phyloP scores from a whole-genome alignment of 176 grass and related monocot species.

The Pontederia crassipes region DNA sequence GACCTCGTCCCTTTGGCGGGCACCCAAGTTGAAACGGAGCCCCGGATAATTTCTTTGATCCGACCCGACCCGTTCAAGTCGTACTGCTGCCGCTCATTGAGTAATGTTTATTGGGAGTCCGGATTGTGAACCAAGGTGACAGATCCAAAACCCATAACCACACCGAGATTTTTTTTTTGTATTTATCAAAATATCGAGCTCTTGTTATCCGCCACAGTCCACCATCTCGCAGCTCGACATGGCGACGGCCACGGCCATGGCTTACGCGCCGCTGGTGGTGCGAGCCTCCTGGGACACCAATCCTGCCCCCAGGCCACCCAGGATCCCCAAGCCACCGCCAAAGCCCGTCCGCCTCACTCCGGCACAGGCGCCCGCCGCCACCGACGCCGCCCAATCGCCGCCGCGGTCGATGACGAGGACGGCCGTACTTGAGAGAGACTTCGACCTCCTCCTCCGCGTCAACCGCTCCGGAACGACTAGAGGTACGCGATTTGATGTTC shows the following conservation, averaged over 20 bases:
- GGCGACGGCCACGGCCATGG: conserved; percentile 8
- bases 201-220: too few species aligned
- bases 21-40: too few species aligned
- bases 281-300: conserved; percentile 39
- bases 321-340: conserved; percentile 21
- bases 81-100: too few species aligned
- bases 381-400: conserved; percentile 5
- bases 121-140: too few species aligned
- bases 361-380: conserved; percentile 1
- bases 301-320: conserved; percentile 26
- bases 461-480: background rate
- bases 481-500: conserved; percentile 1
- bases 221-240: background rate
- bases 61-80: too few species aligned
- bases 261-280: conserved; percentile 12
- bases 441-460: background rate
- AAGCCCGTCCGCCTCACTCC: conserved; percentile 18
- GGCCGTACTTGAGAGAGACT: conserved; percentile 40
- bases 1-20: too few species aligned
- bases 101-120: too few species aligned
- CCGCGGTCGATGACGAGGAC: conserved; percentile 22
- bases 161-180: too few species aligned
- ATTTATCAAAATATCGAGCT: too few species aligned
- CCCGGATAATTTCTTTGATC: too few species aligned
- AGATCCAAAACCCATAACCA: too few species aligned